Evolutionary conservation across 1,284 basidiomycete genomes (phyloP).

Genomic region (Marasmius tenuissimus): DNA sequence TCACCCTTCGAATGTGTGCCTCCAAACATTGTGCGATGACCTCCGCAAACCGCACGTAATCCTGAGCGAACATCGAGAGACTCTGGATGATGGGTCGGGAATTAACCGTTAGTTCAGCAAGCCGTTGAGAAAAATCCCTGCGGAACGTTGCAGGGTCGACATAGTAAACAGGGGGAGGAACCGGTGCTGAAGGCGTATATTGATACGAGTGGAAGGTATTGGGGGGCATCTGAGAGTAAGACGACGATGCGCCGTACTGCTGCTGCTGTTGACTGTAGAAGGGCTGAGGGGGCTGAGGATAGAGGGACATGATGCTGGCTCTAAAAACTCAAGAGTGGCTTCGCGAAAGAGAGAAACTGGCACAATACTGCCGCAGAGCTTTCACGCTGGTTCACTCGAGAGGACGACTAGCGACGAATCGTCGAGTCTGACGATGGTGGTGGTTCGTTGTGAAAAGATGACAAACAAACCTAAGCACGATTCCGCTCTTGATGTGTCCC

Average conservation of each 20-base stretch:
- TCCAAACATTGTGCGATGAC: conserved; percentile 89
- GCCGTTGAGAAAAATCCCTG: conserved; percentile 75
- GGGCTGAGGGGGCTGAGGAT: conserved; percentile 36
- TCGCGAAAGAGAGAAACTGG: not conserved
- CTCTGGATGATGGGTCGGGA: conserved; percentile 95
- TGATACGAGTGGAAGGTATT: conserved; percentile 47
- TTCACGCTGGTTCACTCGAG: not conserved
- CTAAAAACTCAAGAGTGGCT: conserved; percentile 1
- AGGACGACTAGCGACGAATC: not conserved
- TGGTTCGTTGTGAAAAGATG: not conserved
- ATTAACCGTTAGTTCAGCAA: conserved; percentile 90
- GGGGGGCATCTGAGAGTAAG: conserved; percentile 38
- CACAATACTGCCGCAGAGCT: not conserved
- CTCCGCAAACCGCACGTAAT: conserved; percentile 77
- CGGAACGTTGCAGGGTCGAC: conserved; percentile 79
- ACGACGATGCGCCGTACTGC: conserved; percentile 32
- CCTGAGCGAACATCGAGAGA: conserved; percentile 92
- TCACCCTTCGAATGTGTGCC: conserved; percentile 85
- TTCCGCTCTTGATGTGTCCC: not conserved
- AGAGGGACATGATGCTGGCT: not conserved
- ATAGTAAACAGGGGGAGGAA: conserved; percentile 47
- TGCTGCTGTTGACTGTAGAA: conserved; percentile 40
- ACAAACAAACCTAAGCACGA: not conserved
- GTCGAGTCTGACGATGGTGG: not conserved
- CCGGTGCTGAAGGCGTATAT: conserved; percentile 41